Evolutionary conservation across 1,284 basidiomycete species (phyloP).

Genomic region (Tilletia walkeri): DNA sequence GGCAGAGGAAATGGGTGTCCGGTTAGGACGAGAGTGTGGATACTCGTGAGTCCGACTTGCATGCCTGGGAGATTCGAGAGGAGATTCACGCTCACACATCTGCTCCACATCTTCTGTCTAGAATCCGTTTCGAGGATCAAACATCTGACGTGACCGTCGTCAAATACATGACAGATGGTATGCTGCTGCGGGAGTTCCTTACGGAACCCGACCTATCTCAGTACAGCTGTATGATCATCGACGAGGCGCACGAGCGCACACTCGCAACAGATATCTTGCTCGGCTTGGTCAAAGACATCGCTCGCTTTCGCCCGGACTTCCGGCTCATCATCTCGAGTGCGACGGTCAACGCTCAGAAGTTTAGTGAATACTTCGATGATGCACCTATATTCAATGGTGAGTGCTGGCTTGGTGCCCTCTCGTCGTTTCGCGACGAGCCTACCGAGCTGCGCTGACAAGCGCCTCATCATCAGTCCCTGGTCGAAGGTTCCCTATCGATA

Average conservation of each 20-base stretch:
- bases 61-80: neutral
- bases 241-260: constrained; percentile 55
- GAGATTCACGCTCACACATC: neutral
- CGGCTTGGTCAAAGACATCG: constrained; percentile 54
- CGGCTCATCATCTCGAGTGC: constrained; percentile 53
- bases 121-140: constrained; percentile 96
- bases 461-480: constrained; percentile 69
- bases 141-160: constrained; percentile 74
- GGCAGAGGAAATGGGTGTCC: constrained; percentile 94
- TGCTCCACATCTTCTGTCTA: constrained; percentile 17
- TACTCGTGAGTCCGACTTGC: constrained; percentile 64
- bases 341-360: constrained; percentile 54
- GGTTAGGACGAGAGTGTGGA: constrained; percentile 94
- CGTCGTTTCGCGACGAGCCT: neutral
- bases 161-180: constrained; percentile 56
- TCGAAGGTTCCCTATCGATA: constrained; percentile 94
- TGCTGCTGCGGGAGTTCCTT: constrained; percentile 55
- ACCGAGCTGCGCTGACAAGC: constrained; percentile 6
- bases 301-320: constrained; percentile 51
- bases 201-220: constrained; percentile 50
- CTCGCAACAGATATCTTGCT: constrained; percentile 54
- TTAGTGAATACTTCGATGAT: constrained; percentile 53
- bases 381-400: constrained; percentile 50
- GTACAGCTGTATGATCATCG: constrained; percentile 54
- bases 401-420: constrained; percentile 55